These are phyloP conservation scores for Fraxinus velutina DNA, from an alignment of 305 asterid species.

Conservation along the genomic window DNA sequence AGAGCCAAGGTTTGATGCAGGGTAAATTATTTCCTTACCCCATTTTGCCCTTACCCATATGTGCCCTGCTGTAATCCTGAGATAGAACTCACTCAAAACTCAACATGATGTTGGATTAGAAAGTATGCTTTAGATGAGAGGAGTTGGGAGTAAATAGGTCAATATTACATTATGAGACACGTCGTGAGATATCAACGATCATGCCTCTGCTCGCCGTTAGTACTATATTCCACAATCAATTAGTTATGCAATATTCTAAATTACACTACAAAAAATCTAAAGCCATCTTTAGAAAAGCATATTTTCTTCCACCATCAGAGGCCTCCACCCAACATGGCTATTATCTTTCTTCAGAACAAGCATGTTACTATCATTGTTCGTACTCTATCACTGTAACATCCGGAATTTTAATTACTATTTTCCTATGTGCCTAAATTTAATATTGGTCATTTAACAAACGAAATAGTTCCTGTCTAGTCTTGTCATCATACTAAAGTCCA, in stretches of 20 bases:
- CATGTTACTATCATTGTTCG: background rate
- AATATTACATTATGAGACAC: background rate
- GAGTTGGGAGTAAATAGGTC: background rate
- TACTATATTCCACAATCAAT: background rate
- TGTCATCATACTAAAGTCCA: too few relatives aligned
- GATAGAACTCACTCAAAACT: background rate
- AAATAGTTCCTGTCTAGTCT: too few relatives aligned
- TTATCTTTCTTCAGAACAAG: background rate
- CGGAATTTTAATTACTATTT: too few relatives aligned
- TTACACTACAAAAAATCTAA: background rate
- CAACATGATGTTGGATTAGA: background rate
- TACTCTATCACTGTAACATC: background rate
- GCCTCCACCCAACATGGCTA: background rate
- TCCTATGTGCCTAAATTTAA: too few relatives aligned
- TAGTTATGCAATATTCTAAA: background rate
- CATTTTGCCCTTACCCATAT: background rate
- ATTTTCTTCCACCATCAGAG: background rate
- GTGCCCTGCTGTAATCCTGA: background rate
- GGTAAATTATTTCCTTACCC: background rate
- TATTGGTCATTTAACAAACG: too few relatives aligned
- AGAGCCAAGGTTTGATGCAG: background rate
- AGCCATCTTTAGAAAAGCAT: background rate
- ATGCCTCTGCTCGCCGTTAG: background rate
- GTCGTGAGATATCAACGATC: background rate
- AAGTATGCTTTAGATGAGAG: background rate